Conservation (phyloP, 176 grass and related monocot species). For the Raddia guianensis region DNA sequence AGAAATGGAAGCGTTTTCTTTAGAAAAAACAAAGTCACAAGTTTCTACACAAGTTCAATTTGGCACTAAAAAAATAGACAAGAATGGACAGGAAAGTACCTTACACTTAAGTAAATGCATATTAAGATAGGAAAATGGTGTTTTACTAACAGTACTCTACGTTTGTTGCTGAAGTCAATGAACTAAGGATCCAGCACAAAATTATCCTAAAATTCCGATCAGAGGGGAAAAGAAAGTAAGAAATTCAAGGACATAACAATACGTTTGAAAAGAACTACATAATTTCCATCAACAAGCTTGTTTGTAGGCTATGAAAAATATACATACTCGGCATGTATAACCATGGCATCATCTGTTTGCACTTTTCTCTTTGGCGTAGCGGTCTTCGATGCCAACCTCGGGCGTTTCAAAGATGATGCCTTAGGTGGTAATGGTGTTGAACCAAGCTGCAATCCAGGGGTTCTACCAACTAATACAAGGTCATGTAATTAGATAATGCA, state of each 20-base stretch:
- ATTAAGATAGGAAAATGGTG: slow-evolving; percentile 11
- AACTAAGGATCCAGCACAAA: slow-evolving; percentile 1
- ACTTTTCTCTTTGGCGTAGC: slow-evolving; percentile 77
- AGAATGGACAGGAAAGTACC: background rate
- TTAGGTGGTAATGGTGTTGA: slow-evolving; percentile 62
- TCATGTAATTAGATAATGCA: slow-evolving; percentile 40
- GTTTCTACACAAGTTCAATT: slow-evolving; percentile 24
- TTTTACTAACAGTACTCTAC: background rate
- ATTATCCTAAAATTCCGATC: slow-evolving; percentile 5
- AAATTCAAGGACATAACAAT: background rate
- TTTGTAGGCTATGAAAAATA: slow-evolving; percentile 31
- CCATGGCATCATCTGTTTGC: slow-evolving; percentile 85
- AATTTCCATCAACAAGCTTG: slow-evolving; percentile 31
- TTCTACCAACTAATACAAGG: slow-evolving; percentile 76
- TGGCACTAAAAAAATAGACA: background rate
- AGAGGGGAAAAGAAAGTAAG: background rate
- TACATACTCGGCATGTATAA: slow-evolving; percentile 98
- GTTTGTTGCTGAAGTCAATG: background rate
- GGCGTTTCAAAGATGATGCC: slow-evolving; percentile 70
- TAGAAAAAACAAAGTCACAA: background rate
- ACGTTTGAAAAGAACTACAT: slow-evolving; percentile 22
- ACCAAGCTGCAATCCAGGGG: slow-evolving; percentile 68
- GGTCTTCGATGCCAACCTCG: slow-evolving; percentile 57
- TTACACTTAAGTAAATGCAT: background rate
- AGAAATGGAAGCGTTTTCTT: background rate